Conservation (phyloP, 441 rosid species). For the Gossypium schwendimanii region DNA sequence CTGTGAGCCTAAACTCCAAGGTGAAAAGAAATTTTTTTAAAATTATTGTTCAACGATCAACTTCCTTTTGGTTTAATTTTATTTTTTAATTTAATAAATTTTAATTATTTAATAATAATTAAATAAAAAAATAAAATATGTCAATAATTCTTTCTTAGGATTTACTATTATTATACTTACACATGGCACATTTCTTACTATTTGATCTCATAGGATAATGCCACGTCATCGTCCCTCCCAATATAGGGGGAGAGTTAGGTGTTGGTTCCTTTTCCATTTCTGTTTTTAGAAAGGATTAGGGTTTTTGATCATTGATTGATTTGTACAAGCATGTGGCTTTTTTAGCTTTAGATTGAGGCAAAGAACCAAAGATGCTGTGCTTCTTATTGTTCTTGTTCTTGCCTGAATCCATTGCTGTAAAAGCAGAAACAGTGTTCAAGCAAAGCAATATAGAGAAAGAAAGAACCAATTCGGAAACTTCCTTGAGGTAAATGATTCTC, state of each 20-base stretch:
- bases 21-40: too few species aligned
- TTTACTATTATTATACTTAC: not conserved
- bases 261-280: not conserved
- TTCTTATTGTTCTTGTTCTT: conserved; percentile 4
- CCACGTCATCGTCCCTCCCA: not conserved
- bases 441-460: conserved; percentile 20
- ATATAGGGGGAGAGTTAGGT: not conserved
- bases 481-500: conserved; percentile 15
- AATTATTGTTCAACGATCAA: too few species aligned
- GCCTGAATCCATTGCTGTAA: not conserved
- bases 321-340: not conserved
- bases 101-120: too few species aligned
- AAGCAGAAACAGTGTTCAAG: conserved; percentile 11
- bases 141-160: not conserved
- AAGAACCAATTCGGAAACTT: not conserved
- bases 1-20: too few species aligned
- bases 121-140: too few species aligned
- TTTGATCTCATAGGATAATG: not conserved
- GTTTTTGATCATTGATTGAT: not conserved
- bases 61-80: too few species aligned
- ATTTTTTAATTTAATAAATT: too few species aligned
- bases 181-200: not conserved
- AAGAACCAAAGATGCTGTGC: conserved; percentile 6
- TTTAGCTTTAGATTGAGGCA: not conserved
- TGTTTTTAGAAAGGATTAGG: not conserved